Evolutionary conservation across 2,329 filamentous ascomycete genomes (phyloP).

Genomic region (Neopestalotiopsis rosae): DNA sequence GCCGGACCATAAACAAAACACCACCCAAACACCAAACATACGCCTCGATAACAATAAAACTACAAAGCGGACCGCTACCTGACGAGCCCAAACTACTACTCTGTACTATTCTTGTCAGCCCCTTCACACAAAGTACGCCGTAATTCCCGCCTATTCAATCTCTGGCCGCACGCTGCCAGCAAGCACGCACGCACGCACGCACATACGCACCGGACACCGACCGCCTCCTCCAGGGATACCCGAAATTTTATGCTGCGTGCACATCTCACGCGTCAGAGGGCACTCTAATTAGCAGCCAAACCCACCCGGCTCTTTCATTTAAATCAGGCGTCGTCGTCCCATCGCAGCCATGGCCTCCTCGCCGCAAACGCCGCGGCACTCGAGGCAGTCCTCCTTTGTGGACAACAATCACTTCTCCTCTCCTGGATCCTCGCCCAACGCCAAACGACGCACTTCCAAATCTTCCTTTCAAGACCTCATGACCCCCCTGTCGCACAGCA

Average conservation of each 20-base stretch:
- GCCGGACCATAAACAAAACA: neutral
- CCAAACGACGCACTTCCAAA: slow-evolving; percentile 52
- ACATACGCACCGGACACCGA: neutral
- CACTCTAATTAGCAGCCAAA: neutral
- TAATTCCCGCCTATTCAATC: neutral
- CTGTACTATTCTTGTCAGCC: neutral
- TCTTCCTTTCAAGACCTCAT: slow-evolving; percentile 56
- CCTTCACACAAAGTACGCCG: neutral
- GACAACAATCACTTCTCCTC: slow-evolving; percentile 47
- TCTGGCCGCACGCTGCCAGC: neutral
- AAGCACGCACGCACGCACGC: no score
- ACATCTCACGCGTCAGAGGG: neutral
- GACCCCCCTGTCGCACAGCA: slow-evolving; percentile 53
- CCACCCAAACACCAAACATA: neutral
- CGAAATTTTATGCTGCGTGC: slow-evolving; percentile 1
- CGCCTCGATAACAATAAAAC: neutral
- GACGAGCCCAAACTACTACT: neutral
- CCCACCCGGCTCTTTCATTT: neutral
- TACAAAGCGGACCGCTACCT: neutral
- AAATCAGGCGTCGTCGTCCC: slow-evolving; percentile 1
- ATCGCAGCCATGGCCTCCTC: slow-evolving; percentile 47
- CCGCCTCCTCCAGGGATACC: neutral
- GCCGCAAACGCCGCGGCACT: slow-evolving; percentile 64
- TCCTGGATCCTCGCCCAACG: slow-evolving; percentile 49
- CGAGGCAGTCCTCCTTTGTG: slow-evolving; percentile 61